Base-by-base conservation (phyloP, 2,329 filamentous ascomycete species). In the Albifimbria verrucaria region DNA sequence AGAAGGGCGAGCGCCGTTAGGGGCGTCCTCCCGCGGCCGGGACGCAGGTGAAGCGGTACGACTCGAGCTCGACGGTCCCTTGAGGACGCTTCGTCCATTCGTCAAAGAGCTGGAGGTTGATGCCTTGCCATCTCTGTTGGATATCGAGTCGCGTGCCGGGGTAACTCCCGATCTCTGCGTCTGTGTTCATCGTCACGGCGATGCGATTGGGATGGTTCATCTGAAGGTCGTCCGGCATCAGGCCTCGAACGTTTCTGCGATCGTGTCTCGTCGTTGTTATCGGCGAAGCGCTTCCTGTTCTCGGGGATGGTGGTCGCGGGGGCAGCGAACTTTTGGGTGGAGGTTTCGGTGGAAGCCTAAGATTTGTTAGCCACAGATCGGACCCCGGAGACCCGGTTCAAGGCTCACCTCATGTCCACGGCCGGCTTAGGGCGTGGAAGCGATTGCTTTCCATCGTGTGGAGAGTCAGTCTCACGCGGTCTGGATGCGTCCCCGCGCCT, bases 191-290 rank as follows among this genome's bases (percentile, higher is more conserved):
- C 71, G 47, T 73, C 70, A 57, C 32, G 32, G 32, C 69, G 67
- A 47, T 63, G 55, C 23, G 59, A 59, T 56, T 64, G 65, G 49
- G 60, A 58, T 49, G 66, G 62, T 12, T 72, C 69, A 39, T 73
- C 72, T 39, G 54, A 49, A 21, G 59, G 55, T 41, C 66, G 68
- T 52, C 60, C 55, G 15, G 62, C 52, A 22, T 79, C 78, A 20
- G 73, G 65, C 53, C 70, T 77, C 22, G 67, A 63, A 52, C 79
- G 74, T 64, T 83, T 83, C 50, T 68, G 69, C 2, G 74, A 69
- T 51, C 77, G 73, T 22, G 61, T 54, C 26, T 72, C 70, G 23
- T 78, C 77, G 20, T 80, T 75, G 7, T 57, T 48, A 17, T 82
- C 78, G 15, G 69, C 65, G 11, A 62, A 55, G 41, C 78, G 77